These are phyloP conservation scores for Fusarium transvaalense DNA, from an alignment of 2,329 filamentous ascomycete species.

Conservation along the genomic window DNA sequence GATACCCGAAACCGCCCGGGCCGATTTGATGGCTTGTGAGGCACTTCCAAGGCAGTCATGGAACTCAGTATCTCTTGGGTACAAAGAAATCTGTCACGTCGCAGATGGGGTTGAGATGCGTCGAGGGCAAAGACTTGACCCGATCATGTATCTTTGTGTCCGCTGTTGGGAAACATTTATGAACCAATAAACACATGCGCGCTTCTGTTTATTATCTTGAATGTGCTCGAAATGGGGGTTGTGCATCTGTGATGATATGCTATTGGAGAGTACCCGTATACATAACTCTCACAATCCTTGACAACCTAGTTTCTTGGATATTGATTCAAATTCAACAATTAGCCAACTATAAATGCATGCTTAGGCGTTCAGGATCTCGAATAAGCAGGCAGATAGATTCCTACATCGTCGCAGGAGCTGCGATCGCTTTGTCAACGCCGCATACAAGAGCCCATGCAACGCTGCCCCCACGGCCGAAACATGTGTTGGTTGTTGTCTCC, in stretches of 20 bases:
- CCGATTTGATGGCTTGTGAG: constrained; percentile 29
- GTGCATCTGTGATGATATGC: not conserved
- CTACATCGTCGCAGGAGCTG: not conserved
- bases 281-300: not conserved
- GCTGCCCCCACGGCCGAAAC: constrained; percentile 2
- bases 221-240: not conserved
- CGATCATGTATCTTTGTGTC: constrained; percentile 26
- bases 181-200: constrained; percentile 30
- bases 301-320: not conserved
- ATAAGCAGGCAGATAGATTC: not conserved
- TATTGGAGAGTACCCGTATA: not conserved
- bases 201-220: constrained; percentile 4
- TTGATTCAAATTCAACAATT: not conserved
- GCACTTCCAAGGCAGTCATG: constrained; percentile 29
- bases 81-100: constrained; percentile 8
- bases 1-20: constrained; percentile 37
- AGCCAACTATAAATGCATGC: not conserved
- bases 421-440: not conserved
- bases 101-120: constrained; percentile 17
- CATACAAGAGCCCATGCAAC: not conserved
- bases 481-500: not conserved
- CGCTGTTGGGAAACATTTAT: constrained; percentile 19
- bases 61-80: constrained; percentile 21
- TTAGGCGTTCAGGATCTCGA: not conserved
- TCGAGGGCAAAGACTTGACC: constrained; percentile 20